A percentile compares a stretch with the other conserved stretches of the same genome.
Evolutionary conservation across 208 protist genomes (phyloP).

Genomic region (Leishmania tarentolae): DNA sequence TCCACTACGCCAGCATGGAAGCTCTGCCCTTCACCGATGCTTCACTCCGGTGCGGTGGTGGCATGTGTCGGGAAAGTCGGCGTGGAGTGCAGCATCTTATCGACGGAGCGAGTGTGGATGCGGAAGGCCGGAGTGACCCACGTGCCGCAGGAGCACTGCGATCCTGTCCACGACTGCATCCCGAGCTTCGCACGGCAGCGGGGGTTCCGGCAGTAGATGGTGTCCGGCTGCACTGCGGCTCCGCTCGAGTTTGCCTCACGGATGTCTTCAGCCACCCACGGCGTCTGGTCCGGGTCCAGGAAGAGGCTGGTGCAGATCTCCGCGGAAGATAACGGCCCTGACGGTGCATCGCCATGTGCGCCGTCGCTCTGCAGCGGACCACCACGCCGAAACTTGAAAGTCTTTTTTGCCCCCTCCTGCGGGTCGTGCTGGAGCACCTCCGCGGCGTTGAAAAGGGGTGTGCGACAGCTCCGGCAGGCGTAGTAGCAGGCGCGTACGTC

Average conservation of each 20-base stretch:
- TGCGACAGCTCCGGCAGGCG: slow-evolving; percentile 65
- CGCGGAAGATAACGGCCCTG: background rate
- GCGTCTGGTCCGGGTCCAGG: slow-evolving; percentile 67
- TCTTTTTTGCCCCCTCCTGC: slow-evolving; percentile 43
- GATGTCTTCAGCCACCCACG: slow-evolving; percentile 75
- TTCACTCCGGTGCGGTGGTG: background rate
- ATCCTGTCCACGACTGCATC: slow-evolving; percentile 83
- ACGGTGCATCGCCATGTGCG: background rate
- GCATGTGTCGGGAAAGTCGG: background rate
- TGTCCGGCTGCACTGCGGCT: slow-evolving; percentile 66
- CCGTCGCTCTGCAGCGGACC: slow-evolving; percentile 13
- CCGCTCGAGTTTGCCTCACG: slow-evolving; percentile 42
- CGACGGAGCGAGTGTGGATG: slow-evolving; percentile 65
- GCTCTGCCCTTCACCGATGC: too few species aligned
- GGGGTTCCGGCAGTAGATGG: slow-evolving; percentile 78
- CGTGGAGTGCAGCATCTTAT: slow-evolving; percentile 32
- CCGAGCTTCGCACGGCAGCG: slow-evolving; percentile 79
- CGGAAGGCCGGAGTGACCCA: slow-evolving; percentile 90
- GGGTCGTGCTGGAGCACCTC: slow-evolving; percentile 63
- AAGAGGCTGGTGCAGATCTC: slow-evolving; percentile 83
- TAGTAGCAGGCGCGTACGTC: slow-evolving; percentile 26
- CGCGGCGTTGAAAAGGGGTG: slow-evolving; percentile 40
- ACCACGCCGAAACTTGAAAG: slow-evolving; percentile 40
- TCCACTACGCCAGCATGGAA: background rate
- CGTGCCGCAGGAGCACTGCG: slow-evolving; percentile 83